These are phyloP conservation scores for Ogataea degrootiae DNA, from an alignment of 805 yeast species.

Conservation along the genomic window DNA sequence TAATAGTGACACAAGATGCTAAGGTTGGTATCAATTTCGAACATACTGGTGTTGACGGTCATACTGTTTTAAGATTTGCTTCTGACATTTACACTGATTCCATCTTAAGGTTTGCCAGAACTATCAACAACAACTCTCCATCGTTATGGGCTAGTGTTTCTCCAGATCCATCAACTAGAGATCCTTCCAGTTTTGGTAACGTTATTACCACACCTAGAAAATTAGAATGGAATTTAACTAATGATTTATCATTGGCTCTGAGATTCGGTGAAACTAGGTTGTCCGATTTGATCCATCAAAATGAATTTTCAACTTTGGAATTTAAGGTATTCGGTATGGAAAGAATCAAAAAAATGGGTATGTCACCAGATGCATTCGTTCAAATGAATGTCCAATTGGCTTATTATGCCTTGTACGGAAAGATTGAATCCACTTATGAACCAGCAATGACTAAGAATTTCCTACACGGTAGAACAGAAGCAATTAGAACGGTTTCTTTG, in stretches of 20 bases:
- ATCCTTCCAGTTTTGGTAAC: slow-evolving; percentile 38
- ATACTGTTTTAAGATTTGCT: slow-evolving; percentile 82
- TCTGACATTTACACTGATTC: slow-evolving; percentile 91
- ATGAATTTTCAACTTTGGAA: slow-evolving; percentile 79
- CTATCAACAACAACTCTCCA: slow-evolving; percentile 73
- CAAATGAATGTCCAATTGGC: slow-evolving; percentile 94
- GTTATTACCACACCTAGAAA: slow-evolving; percentile 74
- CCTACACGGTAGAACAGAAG: slow-evolving; percentile 90
- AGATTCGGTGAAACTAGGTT: slow-evolving; percentile 89
- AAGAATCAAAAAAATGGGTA: slow-evolving; percentile 75
- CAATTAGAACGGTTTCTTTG: slow-evolving; percentile 76
- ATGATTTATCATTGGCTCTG: slow-evolving; percentile 70
- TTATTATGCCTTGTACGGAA: slow-evolving; percentile 86
- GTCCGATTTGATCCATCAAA: slow-evolving; percentile 82
- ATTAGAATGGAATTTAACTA: slow-evolving; percentile 81
- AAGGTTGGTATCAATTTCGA: slow-evolving; percentile 93
- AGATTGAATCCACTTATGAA: slow-evolving; percentile 89
- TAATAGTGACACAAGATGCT: slow-evolving; percentile 82
- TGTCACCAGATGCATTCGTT: slow-evolving; percentile 90
- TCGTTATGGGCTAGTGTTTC: slow-evolving; percentile 58
- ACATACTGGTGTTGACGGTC: slow-evolving; percentile 95
- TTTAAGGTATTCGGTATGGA: slow-evolving; percentile 70
- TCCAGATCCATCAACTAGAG: slow-evolving; percentile 41
- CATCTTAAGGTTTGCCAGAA: slow-evolving; percentile 76
- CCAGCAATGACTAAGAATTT: slow-evolving; percentile 93